Conservation (phyloP, 495 filamentous ascomycete species). For the Podospora appendiculata region DNA sequence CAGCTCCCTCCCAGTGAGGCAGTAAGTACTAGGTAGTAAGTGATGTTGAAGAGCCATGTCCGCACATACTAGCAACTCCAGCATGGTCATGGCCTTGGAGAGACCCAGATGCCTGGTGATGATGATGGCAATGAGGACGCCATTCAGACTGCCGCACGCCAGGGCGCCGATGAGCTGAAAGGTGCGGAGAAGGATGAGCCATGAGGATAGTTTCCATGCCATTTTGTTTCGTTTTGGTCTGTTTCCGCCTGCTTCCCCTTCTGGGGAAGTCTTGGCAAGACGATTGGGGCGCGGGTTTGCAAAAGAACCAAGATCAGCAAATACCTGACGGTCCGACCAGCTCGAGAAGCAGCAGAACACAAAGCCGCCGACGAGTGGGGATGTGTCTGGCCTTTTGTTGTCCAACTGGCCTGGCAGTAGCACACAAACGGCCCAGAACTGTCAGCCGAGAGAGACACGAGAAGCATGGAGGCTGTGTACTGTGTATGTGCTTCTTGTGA, state of each 20-base stretch:
- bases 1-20: no score
- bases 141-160: slow-evolving; percentile 23
- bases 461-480: no score
- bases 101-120: slow-evolving; percentile 16
- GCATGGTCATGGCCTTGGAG: slow-evolving; percentile 17
- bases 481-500: no score
- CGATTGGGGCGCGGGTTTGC: neutral
- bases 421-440: no score
- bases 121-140: slow-evolving; percentile 27
- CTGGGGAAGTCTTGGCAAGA: no score
- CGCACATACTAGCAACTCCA: slow-evolving; percentile 33
- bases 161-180: slow-evolving; percentile 24
- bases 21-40: no score
- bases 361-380: neutral
- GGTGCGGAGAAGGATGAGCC: slow-evolving; percentile 24
- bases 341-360: neutral
- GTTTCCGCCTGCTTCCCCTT: slow-evolving; percentile 5
- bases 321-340: neutral
- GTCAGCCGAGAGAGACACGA: no score
- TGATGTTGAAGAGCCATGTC: neutral
- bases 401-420: neutral
- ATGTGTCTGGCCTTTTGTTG: neutral
- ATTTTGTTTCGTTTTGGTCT: slow-evolving; percentile 8
- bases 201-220: slow-evolving; percentile 24
- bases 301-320: neutral